These are phyloP conservation scores for Plantago lanceolata DNA, from an alignment of 305 asterid species.

Conservation along the genomic window DNA sequence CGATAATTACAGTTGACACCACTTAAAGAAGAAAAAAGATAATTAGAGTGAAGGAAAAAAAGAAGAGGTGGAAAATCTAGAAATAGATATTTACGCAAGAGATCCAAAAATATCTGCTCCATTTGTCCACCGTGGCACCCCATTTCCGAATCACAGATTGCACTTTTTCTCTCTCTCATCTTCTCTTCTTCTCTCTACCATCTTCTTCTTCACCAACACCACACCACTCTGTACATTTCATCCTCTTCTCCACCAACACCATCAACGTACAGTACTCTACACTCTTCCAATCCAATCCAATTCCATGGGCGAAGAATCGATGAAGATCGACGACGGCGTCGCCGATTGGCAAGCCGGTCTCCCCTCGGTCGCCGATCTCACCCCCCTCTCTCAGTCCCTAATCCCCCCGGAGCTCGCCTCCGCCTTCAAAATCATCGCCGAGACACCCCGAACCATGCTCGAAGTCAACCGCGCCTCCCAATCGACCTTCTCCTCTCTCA, in stretches of 20 bases:
- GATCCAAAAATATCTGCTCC: slow-evolving; percentile 12
- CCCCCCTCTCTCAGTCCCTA: slow-evolving; percentile 31
- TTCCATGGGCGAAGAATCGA: slow-evolving; percentile 22
- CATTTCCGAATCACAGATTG: neutral
- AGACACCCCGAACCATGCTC: slow-evolving; percentile 21
- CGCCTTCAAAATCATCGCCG: slow-evolving; percentile 30
- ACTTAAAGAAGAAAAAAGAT: no score
- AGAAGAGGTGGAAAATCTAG: neutral
- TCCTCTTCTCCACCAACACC: no score
- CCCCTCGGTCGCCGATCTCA: slow-evolving; percentile 30
- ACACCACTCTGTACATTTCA: neutral
- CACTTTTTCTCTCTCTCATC: slow-evolving; percentile 5
- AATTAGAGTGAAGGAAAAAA: neutral
- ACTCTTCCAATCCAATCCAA: neutral
- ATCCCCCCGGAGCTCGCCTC: slow-evolving; percentile 28
- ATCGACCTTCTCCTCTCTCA: slow-evolving; percentile 23
- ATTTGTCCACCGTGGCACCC: slow-evolving; percentile 3
- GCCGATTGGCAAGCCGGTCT: slow-evolving; percentile 32
- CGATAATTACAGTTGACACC: no score
- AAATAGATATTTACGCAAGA: neutral
- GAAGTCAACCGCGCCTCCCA: slow-evolving; percentile 36
- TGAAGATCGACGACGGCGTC: slow-evolving; percentile 19
- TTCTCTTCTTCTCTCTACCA: neutral
- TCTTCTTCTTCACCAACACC: neutral
- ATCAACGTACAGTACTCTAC: no score